Evolutionary conservation across 371 early-diverging fungal species (phyloP).

Genomic region (Saksenaea vasiformis): DNA sequence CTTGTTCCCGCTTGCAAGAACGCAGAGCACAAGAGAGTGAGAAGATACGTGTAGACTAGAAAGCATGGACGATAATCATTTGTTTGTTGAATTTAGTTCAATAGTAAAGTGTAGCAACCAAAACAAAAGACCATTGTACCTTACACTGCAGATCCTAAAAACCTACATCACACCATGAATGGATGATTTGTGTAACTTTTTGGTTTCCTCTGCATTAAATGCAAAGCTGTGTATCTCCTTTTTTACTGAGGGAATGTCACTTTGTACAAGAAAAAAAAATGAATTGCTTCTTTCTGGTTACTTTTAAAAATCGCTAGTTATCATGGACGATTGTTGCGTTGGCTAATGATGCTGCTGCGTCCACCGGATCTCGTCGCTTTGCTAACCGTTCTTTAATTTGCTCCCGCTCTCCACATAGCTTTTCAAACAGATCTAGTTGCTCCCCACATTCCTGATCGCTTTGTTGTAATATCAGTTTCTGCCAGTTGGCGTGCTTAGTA

Average conservation of each 20-base stretch:
- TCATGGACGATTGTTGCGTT: neutral
- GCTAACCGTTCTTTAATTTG: neutral
- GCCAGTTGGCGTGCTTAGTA: conserved; percentile 30
- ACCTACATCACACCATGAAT: too few relatives aligned
- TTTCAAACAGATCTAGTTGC: neutral
- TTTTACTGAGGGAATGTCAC: neutral
- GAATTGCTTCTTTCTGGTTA: too few relatives aligned
- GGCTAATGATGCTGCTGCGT: neutral
- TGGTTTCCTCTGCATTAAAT: too few relatives aligned
- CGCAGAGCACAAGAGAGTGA: neutral
- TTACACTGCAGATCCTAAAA: too few relatives aligned
- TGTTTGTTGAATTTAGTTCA: too few relatives aligned
- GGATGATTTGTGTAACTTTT: too few relatives aligned
- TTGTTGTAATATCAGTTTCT: neutral
- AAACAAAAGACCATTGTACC: too few relatives aligned
- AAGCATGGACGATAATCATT: too few relatives aligned
- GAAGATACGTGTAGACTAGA: too few relatives aligned
- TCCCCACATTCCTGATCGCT: neutral
- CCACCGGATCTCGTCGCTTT: neutral
- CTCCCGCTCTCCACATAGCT: neutral
- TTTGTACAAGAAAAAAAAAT: too few relatives aligned
- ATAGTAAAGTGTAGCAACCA: too few relatives aligned
- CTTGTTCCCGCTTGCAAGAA: neutral
- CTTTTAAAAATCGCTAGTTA: too few relatives aligned
- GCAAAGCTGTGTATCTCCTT: neutral